Evolutionary conservation across 306 rosid genomes (phyloP), one percentile per base, ranked within the genome.

Genomic region (Pyrus pyrifolia): DNA sequence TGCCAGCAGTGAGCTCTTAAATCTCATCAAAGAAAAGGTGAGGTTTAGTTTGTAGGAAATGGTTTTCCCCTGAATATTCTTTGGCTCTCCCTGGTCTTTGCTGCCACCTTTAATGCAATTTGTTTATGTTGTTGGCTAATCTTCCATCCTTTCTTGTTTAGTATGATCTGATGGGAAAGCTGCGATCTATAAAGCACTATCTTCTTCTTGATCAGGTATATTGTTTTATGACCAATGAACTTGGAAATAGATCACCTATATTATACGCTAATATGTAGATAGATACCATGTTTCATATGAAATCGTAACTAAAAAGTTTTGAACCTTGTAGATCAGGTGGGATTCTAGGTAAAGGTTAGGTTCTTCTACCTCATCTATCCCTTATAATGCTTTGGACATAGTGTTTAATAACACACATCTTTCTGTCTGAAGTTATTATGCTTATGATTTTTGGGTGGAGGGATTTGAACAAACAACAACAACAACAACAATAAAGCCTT

Each of bases 131-230:
- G 67, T 27, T 70, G 68, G 46, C 53, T 60, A 31, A 38, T 42
- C 76, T 86, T 76, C 79, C 81, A 58, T 77, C 70, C 51, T 69
- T 78, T 42, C 65, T 82, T 59, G 59, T 82, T 79, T 74, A 95
- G 98, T 95, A 85, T 88, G 97, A 92, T 81, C 90, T 95, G 73
- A 57, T 88, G 59, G 98, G 96, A 87, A 95, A 88, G 87, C 86
- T 95, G 85, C 89, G 86, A 73, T 95, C 98, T 29, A 90, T 92
- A 85, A 95, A 92, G 85, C 98, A 92, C 81, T 95, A 90, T 81
- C 98, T 95, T 86, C 93, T 95, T 76, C 98, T 95, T 68, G 97
- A 95, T 88, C 98, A 95, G 98, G 98, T 95, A 86, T 80, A 33
- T 44, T 55, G 55, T 23, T 75, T 46, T 44, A 66, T 67, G 42